Base-by-base conservation (phyloP, 108 stramenopile genomes). In the Discostella stelligeroides region DNA sequence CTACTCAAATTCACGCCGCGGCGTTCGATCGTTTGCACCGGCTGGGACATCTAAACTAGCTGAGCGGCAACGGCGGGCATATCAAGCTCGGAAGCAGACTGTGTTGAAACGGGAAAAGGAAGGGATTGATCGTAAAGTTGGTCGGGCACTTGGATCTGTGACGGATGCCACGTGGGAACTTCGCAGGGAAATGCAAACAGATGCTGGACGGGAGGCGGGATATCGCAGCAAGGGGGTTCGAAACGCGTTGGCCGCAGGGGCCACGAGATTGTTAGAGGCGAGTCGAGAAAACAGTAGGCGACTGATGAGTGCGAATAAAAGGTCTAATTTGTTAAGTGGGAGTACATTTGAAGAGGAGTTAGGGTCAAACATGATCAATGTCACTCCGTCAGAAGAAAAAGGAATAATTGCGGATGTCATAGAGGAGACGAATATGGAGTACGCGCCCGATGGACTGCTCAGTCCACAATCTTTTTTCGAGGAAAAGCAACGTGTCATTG, bases 121-220 rank as follows among this genome's bases (percentile, higher is more conserved):
- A 63, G 85, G 83, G 28, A 50, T 76, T 20, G 85, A 81, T 63
- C 59, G 70, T 15, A 82, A 73, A 11, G 38, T 88, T 0, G 62
- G 81, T 7, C 64, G 85, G 40, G 70, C 80, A 12, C 72, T 87
- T 15, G 76, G 81, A 15, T 71, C 64, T 30, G 79, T 89, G 9
- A 71, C 88, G 9, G 89, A 93, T 82, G 78, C 83, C 15, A 87
- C 89, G 12, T 90, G 78, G 66, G 88, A 93, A 66, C 28, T 93
- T n/a, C 54, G 70, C 20, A 81, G 79, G 63, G 92, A 93, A 72
- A 72, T 93, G 51, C 58, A 83, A 61, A 64, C 68, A 13, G 92
- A 87, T 50, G 64, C 69, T 7, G 90, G 83, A 49, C 58, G 77
- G 57, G 78, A 79, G 66, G 87, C 92, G 48, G 92, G 92, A 21